Evolutionary conservation across 768 basidiomycete genomes (phyloP), one percentile per base, ranked within the genome.

Genomic region (Leccinum arenicola): DNA sequence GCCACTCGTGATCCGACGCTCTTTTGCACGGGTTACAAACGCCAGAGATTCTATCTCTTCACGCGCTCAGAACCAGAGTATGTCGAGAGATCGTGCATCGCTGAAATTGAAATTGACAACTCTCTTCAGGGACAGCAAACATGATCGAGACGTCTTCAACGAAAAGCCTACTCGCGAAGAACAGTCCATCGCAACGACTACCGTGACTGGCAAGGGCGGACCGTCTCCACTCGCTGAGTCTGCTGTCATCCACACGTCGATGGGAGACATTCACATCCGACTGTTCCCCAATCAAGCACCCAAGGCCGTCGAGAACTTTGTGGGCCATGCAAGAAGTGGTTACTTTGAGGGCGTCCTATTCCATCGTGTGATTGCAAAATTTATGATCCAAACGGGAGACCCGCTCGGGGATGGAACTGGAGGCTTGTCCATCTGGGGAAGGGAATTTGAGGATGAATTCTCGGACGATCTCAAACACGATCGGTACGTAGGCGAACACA

Each of bases 341-440:
- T 98, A 89, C 76, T 98, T 89, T 68, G 96, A 99, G 71, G 87
- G 89, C 12, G 80, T 97, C 58, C 84, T 98, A 68, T 98, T 98
- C 80, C 97, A 99, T 73, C 90, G 97, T 58, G 92, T 98, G 63
- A 99, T 99, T 70, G 84, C 93, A 61, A 98, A 99, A 76, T 99
- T 99, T 70, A 96, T 96, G 95, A 90, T 97, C 57, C 95, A 97
- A 79, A 96, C 94, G 4, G 94, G 94, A 33, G 94, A 96, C 68
- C 95, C 95, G 3, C 76, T 95, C n/a, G 94, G 92, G 21, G 93
- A 97, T 74, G 95, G 94, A 6, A 95, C 94, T 1, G 94, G 94
- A 15, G 95, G 95, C 14, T 85, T 81, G 52, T 93, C 90, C 12
- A 92, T 96, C 59, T 97, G 95, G 93, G 93, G 87, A 3, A 73